Base-by-base conservation (phyloP, 2,329 filamentous ascomycete genomes). In the Microcyclospora pomicola region DNA sequence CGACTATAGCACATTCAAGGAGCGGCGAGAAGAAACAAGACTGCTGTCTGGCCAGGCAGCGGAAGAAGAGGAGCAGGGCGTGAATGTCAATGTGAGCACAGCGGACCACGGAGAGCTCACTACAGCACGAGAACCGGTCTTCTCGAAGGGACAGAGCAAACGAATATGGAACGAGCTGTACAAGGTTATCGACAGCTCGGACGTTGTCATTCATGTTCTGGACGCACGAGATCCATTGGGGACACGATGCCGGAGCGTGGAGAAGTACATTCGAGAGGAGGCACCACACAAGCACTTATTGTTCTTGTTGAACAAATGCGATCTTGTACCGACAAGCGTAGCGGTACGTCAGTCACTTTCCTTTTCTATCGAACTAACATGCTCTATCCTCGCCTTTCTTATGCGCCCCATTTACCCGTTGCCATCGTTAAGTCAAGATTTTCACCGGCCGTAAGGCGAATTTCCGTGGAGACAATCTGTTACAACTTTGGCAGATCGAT, bases 401-500 rank as follows among this genome's bases (percentile, higher is more conserved):
- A 53, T 55, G 56, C 62, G 49, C 9, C 14, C 30, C 30, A 5
- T 15, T 31, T 31, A 4, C 30, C 30, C 5, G 30, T 31, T 68
- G 73, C 79, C 79, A 82, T 77, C 70, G 86, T 91, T 43, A 92
- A 91, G 88, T 92, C 82, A 83, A 80, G 79, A 69, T 75, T 69
- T 70, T 74, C 73, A 76, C 78, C 75, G 72, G 67, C 65, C 62
- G 30, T 59, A 59, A 59, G 67, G 62, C 64, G 69, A 58, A 37
- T 34, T 61, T 66, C 59, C 61, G 77, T 91, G 83, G 80, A 79
- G 75, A 69, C 27, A 65, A 65, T 84, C 87, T 92, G 91, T 98
- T 98, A 98, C 83, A 85, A 81, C 81, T 77, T 84, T 95, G 91
- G 91, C 80, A 96, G 75, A 98, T 78, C 62, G 69, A 95, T 70